Evolutionary conservation across 2,329 filamentous ascomycete species (phyloP).

Genomic region (Colletotrichum sp.): DNA sequence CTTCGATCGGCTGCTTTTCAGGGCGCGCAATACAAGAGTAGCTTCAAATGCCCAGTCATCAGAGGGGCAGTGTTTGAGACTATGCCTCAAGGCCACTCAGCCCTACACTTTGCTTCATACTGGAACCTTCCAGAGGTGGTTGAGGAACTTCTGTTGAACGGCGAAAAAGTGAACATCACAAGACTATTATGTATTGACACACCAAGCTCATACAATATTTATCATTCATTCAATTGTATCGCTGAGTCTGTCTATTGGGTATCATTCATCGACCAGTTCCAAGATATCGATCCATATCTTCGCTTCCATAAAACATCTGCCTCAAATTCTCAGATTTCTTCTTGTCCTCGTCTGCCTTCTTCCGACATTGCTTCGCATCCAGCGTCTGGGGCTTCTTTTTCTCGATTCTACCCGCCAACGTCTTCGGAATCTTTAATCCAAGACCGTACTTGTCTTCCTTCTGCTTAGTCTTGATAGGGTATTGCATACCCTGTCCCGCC

Average conservation of each 20-base stretch:
- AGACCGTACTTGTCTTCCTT: constrained; percentile 81
- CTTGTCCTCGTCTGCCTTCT: constrained; percentile 65
- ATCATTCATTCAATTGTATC: neutral
- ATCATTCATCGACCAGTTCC: constrained; percentile 35
- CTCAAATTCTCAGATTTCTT: constrained; percentile 68
- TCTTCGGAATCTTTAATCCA: constrained; percentile 56
- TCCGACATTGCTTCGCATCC: constrained; percentile 74
- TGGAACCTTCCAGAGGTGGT: neutral
- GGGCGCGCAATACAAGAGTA: neutral
- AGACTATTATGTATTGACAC: no score
- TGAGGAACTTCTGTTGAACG: neutral
- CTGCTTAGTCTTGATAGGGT: constrained; percentile 73
- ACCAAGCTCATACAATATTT: no score
- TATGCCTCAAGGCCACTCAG: neutral
- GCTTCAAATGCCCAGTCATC: neutral
- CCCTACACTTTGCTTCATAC: neutral
- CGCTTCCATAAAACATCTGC: constrained; percentile 74
- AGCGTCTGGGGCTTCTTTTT: constrained; percentile 54
- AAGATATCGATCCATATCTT: constrained; percentile 80
- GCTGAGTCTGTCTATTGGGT: neutral
- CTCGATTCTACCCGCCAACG: constrained; percentile 42
- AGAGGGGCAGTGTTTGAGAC: neutral
- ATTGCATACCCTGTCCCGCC: constrained; percentile 72
- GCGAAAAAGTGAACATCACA: no score
- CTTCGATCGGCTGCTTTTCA: neutral